phyloP scores from a whole-genome alignment of 1,284 basidiomycete species.

The Tylopilus sp. region DNA sequence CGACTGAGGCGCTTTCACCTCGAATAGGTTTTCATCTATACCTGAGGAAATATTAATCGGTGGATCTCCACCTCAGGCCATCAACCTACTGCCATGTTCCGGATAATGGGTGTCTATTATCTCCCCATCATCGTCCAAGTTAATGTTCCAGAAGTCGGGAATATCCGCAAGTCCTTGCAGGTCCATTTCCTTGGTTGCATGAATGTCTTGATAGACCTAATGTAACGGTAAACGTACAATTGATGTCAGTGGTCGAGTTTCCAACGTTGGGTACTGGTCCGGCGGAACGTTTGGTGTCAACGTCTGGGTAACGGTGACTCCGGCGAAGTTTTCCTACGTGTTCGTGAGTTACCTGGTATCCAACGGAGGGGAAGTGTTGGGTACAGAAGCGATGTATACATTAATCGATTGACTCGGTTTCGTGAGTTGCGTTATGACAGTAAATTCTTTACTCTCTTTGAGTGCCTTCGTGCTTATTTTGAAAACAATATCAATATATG shows the following conservation, averaged over 20 bases:
- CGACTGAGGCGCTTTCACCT: conserved; percentile 6
- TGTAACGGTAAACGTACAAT: conserved; percentile 49
- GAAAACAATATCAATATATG: conserved; percentile 21
- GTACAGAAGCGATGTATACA: conserved; percentile 70
- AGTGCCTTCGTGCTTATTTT: conserved; percentile 68
- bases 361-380: not conserved
- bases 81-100: conserved; percentile 19
- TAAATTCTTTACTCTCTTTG: conserved; percentile 62
- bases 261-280: conserved; percentile 64
- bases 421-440: conserved; percentile 60
- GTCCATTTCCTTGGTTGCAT: conserved; percentile 59
- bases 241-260: conserved; percentile 72
- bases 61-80: not conserved
- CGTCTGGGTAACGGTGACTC: conserved; percentile 56
- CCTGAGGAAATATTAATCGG: conserved; percentile 9
- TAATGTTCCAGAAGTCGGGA: conserved; percentile 69
- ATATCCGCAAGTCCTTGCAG: conserved; percentile 69
- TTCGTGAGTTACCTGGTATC: conserved; percentile 17
- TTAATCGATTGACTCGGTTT: conserved; percentile 77
- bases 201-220: conserved; percentile 10
- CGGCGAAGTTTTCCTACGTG: conserved; percentile 72
- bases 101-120: conserved; percentile 11
- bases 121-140: conserved; percentile 46
- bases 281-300: conserved; percentile 65
- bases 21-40: conserved; percentile 5